Evolutionary conservation across 2,329 filamentous ascomycete species (phyloP), one percentile per base, ranked within the genome.

Genomic region (Ceratocystis smalleyi): DNA sequence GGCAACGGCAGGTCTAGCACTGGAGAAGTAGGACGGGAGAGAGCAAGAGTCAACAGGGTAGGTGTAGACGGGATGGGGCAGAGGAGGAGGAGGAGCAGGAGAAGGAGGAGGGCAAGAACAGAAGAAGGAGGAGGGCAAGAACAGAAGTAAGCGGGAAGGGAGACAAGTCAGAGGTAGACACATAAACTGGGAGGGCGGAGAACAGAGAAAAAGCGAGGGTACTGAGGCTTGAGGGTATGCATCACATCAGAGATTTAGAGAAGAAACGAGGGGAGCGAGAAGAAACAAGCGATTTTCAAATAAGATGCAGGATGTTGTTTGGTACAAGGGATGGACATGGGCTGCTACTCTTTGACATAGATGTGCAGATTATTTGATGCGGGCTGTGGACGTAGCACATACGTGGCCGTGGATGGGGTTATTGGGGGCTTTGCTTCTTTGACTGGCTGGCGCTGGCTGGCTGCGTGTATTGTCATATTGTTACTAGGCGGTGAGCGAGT

Each of bases 21-120:
- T 68, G 3, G 69, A 69, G 59, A 66, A 68, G 49, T 69, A 65
- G 5, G 68, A 67, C 49, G 22, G 8, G 17, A n/a, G 30, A 5
- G 22, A 3, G 27, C 7, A 17, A 57, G 54, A 32, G 27, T 10
- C 19, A 30, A 35, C 2, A 24, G 47, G 17, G n/a, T 51, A 51
- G n/a, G 22, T n/a, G 47, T 10, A 19, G n/a, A 51, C 47, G n/a
- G 47, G 10, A 49, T 7, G 5, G 51, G 51, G 12, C 3, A n/a
- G 22, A 22, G 22, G 19, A 47, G 10, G 12, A 17, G 6, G 19
- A n/a, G n/a, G n/a, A n/a, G n/a, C n/a, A n/a, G n/a, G 45, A 22
- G 6, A 5, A 8, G 8, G 45, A 49, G n/a, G 32, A 2, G 32
- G 32, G 10, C 3, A 35, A 35, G 32, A 35, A 35, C 3, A 35